Conservation (phyloP, 2,329 filamentous ascomycete species). For the Cytospora leucostoma region DNA sequence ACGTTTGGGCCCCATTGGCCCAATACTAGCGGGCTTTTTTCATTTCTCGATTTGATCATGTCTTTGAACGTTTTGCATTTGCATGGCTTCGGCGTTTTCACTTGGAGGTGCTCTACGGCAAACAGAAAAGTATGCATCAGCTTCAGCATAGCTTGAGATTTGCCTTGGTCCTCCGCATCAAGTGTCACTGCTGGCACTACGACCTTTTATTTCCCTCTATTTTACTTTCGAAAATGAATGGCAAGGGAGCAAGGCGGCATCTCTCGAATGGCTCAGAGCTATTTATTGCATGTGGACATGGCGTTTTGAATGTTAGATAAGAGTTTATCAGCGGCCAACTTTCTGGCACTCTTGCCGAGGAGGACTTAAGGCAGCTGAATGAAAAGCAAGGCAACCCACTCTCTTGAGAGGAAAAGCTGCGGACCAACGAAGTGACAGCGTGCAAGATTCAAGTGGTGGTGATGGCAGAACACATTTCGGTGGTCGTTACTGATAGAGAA, state of each 20-base stretch:
- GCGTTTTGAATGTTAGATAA: neutral
- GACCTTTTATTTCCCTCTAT: neutral
- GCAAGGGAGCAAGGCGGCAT: neutral
- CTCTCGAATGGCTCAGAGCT: neutral
- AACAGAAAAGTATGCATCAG: neutral
- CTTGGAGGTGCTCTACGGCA: neutral
- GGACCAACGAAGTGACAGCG: neutral
- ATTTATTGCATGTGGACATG: neutral
- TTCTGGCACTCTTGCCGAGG: neutral
- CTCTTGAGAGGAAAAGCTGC: neutral
- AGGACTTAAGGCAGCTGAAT: neutral
- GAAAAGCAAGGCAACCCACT: neutral
- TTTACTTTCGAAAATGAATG: neutral
- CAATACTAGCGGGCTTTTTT: neutral
- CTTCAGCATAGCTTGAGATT: neutral
- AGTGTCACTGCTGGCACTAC: neutral
- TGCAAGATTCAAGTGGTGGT: neutral
- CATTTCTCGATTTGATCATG: neutral
- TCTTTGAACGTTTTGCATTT: neutral
- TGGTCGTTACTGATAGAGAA: neutral
- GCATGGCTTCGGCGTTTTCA: conserved; percentile 1
- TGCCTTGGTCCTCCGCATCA: neutral
- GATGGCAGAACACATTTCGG: neutral
- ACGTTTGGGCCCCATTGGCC: neutral
- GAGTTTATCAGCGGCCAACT: neutral